phyloP scores from a whole-genome alignment of 768 basidiomycete species.

The Piloderma croceum region DNA sequence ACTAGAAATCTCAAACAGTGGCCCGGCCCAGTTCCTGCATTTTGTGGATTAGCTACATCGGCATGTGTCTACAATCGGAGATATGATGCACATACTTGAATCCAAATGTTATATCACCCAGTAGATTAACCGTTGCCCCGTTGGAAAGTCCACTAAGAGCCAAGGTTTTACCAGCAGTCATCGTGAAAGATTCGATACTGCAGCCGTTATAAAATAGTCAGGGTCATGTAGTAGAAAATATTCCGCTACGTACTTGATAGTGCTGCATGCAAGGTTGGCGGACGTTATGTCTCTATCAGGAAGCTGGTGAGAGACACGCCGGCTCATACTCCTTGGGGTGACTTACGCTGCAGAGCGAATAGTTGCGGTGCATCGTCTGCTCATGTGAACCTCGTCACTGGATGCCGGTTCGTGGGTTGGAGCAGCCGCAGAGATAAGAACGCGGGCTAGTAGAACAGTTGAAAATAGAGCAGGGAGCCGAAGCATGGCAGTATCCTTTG shows the following conservation, averaged over 20 bases:
- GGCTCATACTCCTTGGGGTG: neutral
- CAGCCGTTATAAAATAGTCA: neutral
- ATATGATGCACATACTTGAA: too few relatives aligned
- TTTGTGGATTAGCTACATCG: too few relatives aligned
- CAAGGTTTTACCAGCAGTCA: neutral
- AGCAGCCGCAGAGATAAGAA: too few relatives aligned
- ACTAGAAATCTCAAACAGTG: neutral
- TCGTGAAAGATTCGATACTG: neutral
- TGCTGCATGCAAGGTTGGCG: neutral
- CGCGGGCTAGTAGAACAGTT: too few relatives aligned
- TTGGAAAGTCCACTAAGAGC: neutral
- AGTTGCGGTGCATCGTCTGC: neutral
- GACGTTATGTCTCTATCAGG: neutral
- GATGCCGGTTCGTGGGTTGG: too few relatives aligned
- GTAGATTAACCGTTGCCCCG: neutral
- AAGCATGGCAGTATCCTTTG: too few relatives aligned
- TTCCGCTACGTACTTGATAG: neutral
- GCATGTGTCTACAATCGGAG: too few relatives aligned
- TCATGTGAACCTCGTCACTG: too few relatives aligned
- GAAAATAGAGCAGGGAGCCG: too few relatives aligned
- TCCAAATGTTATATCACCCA: neutral
- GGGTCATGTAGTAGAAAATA: neutral
- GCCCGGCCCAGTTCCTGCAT: too few relatives aligned
- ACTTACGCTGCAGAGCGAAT: neutral
- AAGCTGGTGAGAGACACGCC: neutral